Conservation (phyloP, 768 basidiomycete genomes). For the Lactarius pseudohatsudake region DNA sequence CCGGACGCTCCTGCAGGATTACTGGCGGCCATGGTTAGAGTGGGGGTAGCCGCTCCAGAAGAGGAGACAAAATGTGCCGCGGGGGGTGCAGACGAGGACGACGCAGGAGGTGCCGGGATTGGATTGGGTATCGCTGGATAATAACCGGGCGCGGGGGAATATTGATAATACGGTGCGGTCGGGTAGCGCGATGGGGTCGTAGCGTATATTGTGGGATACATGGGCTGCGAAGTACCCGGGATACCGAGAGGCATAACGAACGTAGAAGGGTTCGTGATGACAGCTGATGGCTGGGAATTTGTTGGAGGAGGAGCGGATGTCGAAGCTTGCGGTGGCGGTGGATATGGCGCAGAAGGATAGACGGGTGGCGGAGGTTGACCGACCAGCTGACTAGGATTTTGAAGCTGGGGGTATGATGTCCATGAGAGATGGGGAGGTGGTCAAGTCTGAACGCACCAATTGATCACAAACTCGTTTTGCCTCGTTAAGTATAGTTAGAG, state of each 20-base stretch:
- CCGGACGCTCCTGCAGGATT: conserved; percentile 54
- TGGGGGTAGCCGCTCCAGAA: conserved; percentile 21
- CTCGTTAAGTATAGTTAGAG: conserved; percentile 68
- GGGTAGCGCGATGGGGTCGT: conserved; percentile 49
- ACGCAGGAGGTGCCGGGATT: conserved; percentile 22
- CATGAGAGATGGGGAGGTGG: conserved; percentile 12
- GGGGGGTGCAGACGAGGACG: conserved; percentile 35
- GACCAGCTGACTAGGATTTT: conserved; percentile 70
- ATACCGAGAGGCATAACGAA: conserved; percentile 68
- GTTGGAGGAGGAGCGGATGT: conserved; percentile 35
- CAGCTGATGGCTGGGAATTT: conserved; percentile 41
- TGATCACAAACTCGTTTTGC: conserved; percentile 78
- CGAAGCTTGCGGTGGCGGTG: conserved; percentile 34
- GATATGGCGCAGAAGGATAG: conserved; percentile 40
- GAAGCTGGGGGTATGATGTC: conserved; percentile 48
- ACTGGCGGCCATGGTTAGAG: conserved; percentile 26
- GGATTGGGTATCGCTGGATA: conserved; percentile 28
- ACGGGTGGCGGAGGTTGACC: conserved; percentile 63
- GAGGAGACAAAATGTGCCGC: conserved; percentile 26
- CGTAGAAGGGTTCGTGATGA: conserved; percentile 70
- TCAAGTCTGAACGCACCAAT: conserved; percentile 47
- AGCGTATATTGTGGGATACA: conserved; percentile 39
- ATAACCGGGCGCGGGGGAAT: conserved; percentile 40
- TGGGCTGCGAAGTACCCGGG: conserved; percentile 43
- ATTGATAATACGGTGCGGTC: conserved; percentile 63